Base-by-base conservation (phyloP, 345 rosid genomes). In the rapeseed (Brassica napus) region DNA sequence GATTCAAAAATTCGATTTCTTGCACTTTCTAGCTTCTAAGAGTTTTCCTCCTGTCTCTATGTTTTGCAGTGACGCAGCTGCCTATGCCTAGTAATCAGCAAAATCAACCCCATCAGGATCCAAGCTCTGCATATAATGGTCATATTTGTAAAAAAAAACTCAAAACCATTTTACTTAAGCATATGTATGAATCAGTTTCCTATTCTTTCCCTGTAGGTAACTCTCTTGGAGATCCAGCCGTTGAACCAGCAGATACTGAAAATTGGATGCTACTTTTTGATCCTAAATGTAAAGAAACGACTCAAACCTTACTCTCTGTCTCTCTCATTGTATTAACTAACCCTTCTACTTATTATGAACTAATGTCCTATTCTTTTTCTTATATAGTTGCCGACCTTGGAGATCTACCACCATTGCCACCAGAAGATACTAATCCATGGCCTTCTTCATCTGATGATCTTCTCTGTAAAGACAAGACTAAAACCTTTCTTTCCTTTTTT, bases 321-420 rank as follows among this genome's bases (percentile, higher is more conserved):
- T 21, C 30, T 44, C 71, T 57, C 23, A 23, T 15, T 35, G 34
- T 54, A 14, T 1, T 0, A 16, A 65, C 55, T 18, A 18, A 18
- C 3, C 37, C 9, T 35, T 65, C 3, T 12, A 68, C 68, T 67
- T 39, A 57, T 6, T 10, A 34, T 57, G 59, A 37, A 54, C 5
- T 54, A 34, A 2, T 54, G 14, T 68, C 61, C 49, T 58, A 18
- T 68, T 61, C 42, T 77, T 68, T 61, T 61, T 8, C 54, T 49
- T 5, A 14, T 14, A 9, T 8, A 77, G 80, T 31, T 69, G n/a
- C 3, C 10, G 1, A 30, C 15, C 18, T 10, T 28, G 49, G 16
- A 68, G 24, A 9, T 59, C 31, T 15, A 68, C 57, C 18, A 30
- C 16, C 3, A 4, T 42, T 18, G 7, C 68, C 57, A 21, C 62